phyloP scores from a whole-genome alignment of 2,329 filamentous ascomycete genomes.

The Colletotrichum cereale region DNA sequence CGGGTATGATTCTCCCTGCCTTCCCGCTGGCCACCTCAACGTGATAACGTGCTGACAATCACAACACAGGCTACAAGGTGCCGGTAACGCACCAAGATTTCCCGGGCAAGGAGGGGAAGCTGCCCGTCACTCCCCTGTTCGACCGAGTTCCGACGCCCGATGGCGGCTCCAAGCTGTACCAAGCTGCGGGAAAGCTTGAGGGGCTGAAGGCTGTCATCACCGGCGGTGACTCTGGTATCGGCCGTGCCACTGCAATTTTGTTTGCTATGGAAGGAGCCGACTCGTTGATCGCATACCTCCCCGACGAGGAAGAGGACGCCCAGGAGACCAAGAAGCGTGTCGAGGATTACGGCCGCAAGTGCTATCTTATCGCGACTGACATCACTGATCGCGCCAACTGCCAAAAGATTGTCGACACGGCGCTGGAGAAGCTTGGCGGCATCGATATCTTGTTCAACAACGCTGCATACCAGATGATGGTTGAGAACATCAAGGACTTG shows the following conservation, averaged over 20 bases:
- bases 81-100: conserved; percentile 57
- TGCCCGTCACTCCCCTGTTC: conserved; percentile 70
- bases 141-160: conserved; percentile 76
- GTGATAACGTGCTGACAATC: background rate
- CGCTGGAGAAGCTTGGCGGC: conserved; percentile 72
- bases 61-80: conserved; percentile 51
- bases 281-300: conserved; percentile 78
- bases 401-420: conserved; percentile 75
- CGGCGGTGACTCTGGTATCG: conserved; percentile 84
- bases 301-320: conserved; percentile 82
- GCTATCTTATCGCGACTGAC: conserved; percentile 74
- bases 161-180: conserved; percentile 77
- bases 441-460: conserved; percentile 85
- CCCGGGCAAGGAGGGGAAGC: conserved; percentile 57
- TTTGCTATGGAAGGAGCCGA: conserved; percentile 87
- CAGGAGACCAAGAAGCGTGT: conserved; percentile 79
- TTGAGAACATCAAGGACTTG: conserved; percentile 77
- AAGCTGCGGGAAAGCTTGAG: conserved; percentile 79
- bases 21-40: too few relatives aligned
- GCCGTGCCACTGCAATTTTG: conserved; percentile 79
- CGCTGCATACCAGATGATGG: conserved; percentile 76
- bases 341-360: conserved; percentile 74
- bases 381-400: conserved; percentile 76
- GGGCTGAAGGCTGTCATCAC: conserved; percentile 85
- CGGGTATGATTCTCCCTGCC: conserved; percentile 19